Conservation (phyloP, 352 stramenopile species). For the Pythium periplocum region DNA sequence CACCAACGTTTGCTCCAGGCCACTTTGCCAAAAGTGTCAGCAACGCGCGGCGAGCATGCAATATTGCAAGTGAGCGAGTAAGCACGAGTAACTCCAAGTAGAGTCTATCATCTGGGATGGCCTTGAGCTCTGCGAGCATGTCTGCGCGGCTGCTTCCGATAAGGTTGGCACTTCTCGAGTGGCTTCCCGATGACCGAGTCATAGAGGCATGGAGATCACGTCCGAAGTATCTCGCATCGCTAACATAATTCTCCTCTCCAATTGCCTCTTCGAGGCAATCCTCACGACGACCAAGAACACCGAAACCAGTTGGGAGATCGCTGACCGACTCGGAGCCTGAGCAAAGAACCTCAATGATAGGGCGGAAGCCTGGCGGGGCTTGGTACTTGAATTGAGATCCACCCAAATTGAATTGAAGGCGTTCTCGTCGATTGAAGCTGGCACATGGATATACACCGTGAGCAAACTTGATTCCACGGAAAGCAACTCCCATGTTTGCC, state of each 20-base stretch:
- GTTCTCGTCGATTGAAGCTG: constrained; percentile 84
- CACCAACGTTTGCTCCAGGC: constrained; percentile 46
- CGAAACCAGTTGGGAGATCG: constrained; percentile 60
- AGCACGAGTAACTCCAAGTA: constrained; percentile 74
- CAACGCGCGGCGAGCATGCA: constrained; percentile 71
- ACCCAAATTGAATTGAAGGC: constrained; percentile 85
- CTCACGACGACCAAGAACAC: constrained; percentile 71
- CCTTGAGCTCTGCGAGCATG: constrained; percentile 67
- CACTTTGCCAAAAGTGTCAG: constrained; percentile 77
- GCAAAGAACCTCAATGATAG: constrained; percentile 68
- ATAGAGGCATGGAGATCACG: constrained; percentile 76
- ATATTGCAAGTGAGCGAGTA: constrained; percentile 72
- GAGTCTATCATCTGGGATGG: constrained; percentile 71
- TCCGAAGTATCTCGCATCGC: constrained; percentile 71
- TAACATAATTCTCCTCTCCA: constrained; percentile 81
- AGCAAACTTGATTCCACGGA: constrained; percentile 76
- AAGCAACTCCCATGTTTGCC: constrained; percentile 82
- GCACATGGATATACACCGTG: constrained; percentile 82
- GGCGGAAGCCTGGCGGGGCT: constrained; percentile 70
- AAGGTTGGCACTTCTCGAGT: constrained; percentile 19
- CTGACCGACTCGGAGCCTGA: constrained; percentile 30
- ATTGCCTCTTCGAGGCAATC: constrained; percentile 81
- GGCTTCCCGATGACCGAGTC: constrained; percentile 40
- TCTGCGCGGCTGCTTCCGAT: constrained; percentile 53
- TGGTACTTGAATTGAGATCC: constrained; percentile 71